Evolutionary conservation across 2,329 filamentous ascomycete genomes (phyloP), one percentile per base, ranked within the genome.

Genomic region (Xylariaceae sp.): DNA sequence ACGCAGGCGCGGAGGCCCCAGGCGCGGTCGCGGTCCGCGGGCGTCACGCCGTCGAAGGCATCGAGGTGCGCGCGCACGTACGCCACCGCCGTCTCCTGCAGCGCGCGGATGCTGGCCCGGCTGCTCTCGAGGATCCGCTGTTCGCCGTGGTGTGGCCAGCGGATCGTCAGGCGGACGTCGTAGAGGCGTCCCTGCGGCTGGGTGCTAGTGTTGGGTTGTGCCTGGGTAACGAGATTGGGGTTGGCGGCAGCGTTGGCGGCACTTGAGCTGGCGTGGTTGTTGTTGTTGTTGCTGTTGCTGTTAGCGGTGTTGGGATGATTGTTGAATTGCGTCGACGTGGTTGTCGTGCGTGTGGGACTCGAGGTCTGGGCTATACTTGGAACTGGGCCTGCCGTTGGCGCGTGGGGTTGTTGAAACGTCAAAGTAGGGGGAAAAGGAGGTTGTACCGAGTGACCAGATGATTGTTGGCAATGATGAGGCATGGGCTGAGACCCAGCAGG

Each of bases 131-230:
- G 59, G 50, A 71, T 54, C 32, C 66, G 65, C 49, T 63, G 59
- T 42, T 67, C 63, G 29, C 66, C 63, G 59, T 66, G 66, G 18
- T 62, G 59, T 2, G 62, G 41, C 69, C 67, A 70, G 16, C 60
- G 61, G 48, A 71, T 66, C 42, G 60, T 64, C 37, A 71, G 61
- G 14, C 64, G 59, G 12, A 71, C 66, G 50, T 70, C 62, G 50
- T 67, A 59, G 9, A 56, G 19, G 7, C 55, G 57, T 43, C 41
- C 14, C 20, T 19, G 42, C 7, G n/a, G n/a, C n/a, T n/a, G n/a
- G n/a, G n/a, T n/a, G n/a, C n/a, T n/a, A n/a, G n/a, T n/a, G n/a
- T 20, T 44, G 2, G 20, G 12, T 19, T 16, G n/a, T 45, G 23
- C 4, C 4, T 26, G 23, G 4, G 23, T 26, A 26, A 4, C 23